A percentile compares a stretch with the other conserved stretches of the same genome.
phyloP scores from a whole-genome alignment of 495 filamentous ascomycete species.

The Amniculicola lignicola region DNA sequence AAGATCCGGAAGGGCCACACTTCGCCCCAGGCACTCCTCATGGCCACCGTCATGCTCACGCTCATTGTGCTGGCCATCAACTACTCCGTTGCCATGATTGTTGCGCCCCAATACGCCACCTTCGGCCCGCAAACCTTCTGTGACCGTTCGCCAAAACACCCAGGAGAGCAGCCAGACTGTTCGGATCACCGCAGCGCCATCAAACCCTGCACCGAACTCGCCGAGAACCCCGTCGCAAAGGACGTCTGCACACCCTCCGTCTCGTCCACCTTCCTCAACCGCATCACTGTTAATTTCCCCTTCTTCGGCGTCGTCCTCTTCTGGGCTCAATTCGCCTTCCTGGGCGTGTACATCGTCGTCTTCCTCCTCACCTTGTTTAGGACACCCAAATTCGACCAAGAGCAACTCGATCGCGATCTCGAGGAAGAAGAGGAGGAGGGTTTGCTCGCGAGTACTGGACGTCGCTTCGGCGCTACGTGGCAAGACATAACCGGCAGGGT shows the following conservation, averaged over 20 bases:
- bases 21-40: conserved; percentile 84
- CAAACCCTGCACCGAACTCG: conserved; percentile 73
- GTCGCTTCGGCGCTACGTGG: conserved; percentile 81
- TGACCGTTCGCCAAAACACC: conserved; percentile 55
- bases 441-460: conserved; percentile 73
- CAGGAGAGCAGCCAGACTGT: conserved; percentile 71
- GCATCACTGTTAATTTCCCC: conserved; percentile 91
- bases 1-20: conserved; percentile 84
- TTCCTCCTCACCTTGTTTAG: conserved; percentile 73
- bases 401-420: conserved; percentile 77
- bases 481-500: conserved; percentile 70
- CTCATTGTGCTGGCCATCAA: conserved; percentile 86
- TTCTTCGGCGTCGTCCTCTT: conserved; percentile 92
- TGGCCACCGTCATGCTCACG: conserved; percentile 85
- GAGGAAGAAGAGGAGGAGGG: conserved; percentile 96
- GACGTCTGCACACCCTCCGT: conserved; percentile 86
- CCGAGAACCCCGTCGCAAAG: conserved; percentile 58
- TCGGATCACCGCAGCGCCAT: conserved; percentile 66
- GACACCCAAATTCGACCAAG: conserved; percentile 70
- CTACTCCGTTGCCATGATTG: conserved; percentile 84
- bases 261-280: conserved; percentile 87
- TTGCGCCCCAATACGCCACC: conserved; percentile 90
- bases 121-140: conserved; percentile 96
- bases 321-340: conserved; percentile 91
- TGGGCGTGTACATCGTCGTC: conserved; percentile 77